Base-by-base conservation (phyloP, 441 rosid species). In the Arabidopsis lyrata region DNA sequence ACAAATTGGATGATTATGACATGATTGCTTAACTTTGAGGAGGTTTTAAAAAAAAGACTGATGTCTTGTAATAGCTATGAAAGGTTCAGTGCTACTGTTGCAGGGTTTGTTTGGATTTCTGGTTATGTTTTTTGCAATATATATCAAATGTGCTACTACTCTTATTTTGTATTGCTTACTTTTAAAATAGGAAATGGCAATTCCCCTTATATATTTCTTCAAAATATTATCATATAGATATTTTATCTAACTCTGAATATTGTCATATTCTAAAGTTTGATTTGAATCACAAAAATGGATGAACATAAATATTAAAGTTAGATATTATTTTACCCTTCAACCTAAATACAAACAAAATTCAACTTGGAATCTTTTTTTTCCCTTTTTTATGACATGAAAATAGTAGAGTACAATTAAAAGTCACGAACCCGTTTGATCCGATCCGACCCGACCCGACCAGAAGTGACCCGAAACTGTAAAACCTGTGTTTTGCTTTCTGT, bases 1-100 rank as follows among this genome's bases (percentile, higher is more conserved):
- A 92, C 44, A 83, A 87, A 81, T 57, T 90, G 85, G 99, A 95
- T 41, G 99, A 95, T 66, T 95, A 90, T 50, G 97, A 90, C 67
- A 86, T 87, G 63, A 82, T 89, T 91, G 86, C 86, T 75, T 79
- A 48, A 12, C 35, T 34, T 8, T 55, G 58, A 45, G 14, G 24
- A 14, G 20, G 13, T 4, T 0, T 8, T 41, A 41, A 29, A 22
- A 22, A 20, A 29, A 2, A 53, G 8, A 55, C 35, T 45, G 18
- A 16, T 68, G 29, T 16, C 47, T 49, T 66, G 73, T 66, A 24
- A 18, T 11, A 65, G 12, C 36, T 31, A 53, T 42, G 36, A 24
- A 15, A 55, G 44, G 31, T 45, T 45, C 65, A 38, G 5, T 55
- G 44, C 22, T 50, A 9, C 31, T 45, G n/a, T 31, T 52, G 45